These are phyloP conservation scores for Cerrena zonata DNA, from an alignment of 1,284 basidiomycete genomes.

Conservation along the genomic window DNA sequence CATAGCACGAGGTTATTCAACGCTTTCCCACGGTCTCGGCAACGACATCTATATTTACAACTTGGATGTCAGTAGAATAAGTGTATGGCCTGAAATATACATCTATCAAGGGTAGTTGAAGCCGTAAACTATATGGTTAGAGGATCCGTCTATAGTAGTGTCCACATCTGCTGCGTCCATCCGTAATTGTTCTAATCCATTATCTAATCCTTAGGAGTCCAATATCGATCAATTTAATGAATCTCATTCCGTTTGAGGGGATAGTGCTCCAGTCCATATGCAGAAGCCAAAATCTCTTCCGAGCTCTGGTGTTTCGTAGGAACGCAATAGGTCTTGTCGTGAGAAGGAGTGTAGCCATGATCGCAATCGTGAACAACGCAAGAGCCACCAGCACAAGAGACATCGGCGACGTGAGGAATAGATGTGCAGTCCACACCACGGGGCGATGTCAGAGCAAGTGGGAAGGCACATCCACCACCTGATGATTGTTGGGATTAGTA, in stretches of 20 bases:
- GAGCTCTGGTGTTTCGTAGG: neutral
- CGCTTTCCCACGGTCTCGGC: too few relatives aligned
- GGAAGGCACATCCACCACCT: conserved; percentile 45
- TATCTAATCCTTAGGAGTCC: too few relatives aligned
- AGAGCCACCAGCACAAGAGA: conserved; percentile 38
- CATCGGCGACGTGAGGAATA: conserved; percentile 42
- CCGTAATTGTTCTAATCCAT: too few relatives aligned
- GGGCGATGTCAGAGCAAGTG: conserved; percentile 23
- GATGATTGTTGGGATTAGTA: neutral
- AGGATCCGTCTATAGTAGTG: too few relatives aligned
- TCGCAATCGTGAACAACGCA: conserved; percentile 43
- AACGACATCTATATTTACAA: too few relatives aligned
- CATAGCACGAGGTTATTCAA: too few relatives aligned
- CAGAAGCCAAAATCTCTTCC: neutral
- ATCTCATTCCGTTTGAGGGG: neutral
- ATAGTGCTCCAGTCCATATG: neutral
- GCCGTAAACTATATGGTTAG: too few relatives aligned
- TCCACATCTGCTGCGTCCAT: too few relatives aligned
- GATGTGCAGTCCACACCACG: conserved; percentile 42
- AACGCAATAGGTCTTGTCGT: conserved; percentile 15
- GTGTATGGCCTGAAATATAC: too few relatives aligned
- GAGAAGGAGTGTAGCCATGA: conserved; percentile 32
- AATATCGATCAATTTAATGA: too few relatives aligned
- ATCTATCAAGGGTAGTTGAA: too few relatives aligned
- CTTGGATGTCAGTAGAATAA: too few relatives aligned